Percentiles rank a stretch among this genome's conserved stretches.
Evolutionary conservation across 1,284 basidiomycete species (phyloP).

Genomic region (Trametes pubescens): DNA sequence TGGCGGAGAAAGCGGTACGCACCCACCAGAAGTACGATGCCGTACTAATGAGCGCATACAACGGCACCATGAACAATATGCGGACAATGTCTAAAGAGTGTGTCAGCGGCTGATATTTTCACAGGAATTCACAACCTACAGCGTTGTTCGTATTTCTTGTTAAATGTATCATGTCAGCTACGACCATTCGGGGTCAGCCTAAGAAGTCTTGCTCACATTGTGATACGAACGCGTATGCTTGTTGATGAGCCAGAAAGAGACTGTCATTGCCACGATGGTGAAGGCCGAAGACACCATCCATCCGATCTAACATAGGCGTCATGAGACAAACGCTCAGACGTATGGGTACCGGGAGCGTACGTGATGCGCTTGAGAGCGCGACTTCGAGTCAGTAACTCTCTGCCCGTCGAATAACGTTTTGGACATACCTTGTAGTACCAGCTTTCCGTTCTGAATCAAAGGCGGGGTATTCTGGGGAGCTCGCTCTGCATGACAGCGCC

Average conservation of each 20-base stretch:
- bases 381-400: not conserved
- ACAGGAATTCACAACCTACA: conserved; percentile 49
- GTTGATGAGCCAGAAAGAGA: conserved; percentile 76
- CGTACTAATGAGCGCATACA: conserved; percentile 75
- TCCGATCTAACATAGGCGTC: conserved; percentile 57
- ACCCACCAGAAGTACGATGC: conserved; percentile 80
- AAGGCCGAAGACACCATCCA: conserved; percentile 77
- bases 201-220: conserved; percentile 51
- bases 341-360: conserved; percentile 40
- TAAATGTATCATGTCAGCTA: conserved; percentile 10
- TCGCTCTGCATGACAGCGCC: conserved; percentile 50
- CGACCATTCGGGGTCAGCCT: not conserved
- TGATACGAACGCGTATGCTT: conserved; percentile 81
- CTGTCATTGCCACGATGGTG: conserved; percentile 58
- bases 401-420: conserved; percentile 17
- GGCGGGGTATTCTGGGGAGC: conserved; percentile 56
- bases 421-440: conserved; percentile 65
- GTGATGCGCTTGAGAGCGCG: conserved; percentile 52
- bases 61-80: conserved; percentile 81
- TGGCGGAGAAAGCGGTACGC: conserved; percentile 32
- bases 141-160: conserved; percentile 71
- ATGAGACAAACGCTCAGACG: not conserved
- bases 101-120: not conserved
- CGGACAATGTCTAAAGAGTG: conserved; percentile 66
- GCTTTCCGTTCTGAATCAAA: conserved; percentile 66